These are phyloP conservation scores for Trichoderma sp. DNA, from an alignment of 2,329 filamentous ascomycete genomes.

Conservation along the genomic window DNA sequence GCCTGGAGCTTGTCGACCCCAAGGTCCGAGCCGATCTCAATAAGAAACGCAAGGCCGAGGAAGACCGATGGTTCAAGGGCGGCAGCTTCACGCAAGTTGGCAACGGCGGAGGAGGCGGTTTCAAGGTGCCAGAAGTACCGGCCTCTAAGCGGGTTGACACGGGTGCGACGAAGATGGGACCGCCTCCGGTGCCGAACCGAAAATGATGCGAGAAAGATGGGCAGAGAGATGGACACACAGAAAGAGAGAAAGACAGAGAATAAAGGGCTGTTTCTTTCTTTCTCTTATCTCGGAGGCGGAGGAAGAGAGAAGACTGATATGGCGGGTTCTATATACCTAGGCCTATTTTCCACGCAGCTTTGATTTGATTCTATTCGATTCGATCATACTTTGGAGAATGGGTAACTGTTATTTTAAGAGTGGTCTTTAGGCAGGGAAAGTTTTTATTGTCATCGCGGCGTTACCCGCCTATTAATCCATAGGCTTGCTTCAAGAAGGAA, in stretches of 20 bases:
- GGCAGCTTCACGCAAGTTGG: conserved; percentile 94
- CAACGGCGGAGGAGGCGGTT: conserved; percentile 56
- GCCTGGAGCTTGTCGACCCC: conserved; percentile 91
- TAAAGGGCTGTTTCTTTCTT: background rate
- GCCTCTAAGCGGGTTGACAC: conserved; percentile 66
- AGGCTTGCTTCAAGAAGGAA: background rate
- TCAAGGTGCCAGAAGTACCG: conserved; percentile 81
- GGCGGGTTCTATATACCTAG: background rate
- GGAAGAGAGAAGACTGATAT: background rate
- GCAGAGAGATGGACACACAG: no score
- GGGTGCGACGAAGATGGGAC: conserved; percentile 41
- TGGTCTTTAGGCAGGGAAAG: background rate
- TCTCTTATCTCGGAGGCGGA: background rate
- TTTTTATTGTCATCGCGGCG: background rate
- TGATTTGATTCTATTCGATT: background rate
- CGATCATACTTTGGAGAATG: background rate
- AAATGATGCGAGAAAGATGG: conserved; percentile 27
- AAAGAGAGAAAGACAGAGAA: background rate
- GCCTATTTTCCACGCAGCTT: background rate
- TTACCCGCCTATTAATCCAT: background rate
- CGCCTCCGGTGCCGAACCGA: conserved; percentile 37
- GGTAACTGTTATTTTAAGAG: background rate
- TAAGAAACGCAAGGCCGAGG: conserved; percentile 88
- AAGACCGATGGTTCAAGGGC: conserved; percentile 95
- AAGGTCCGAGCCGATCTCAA: conserved; percentile 85